A percentile compares a stretch with the other conserved stretches of the same genome.
Evolutionary conservation across 192 early-diverging fungal species (phyloP).

Genomic region (Rhizophagus prolifer): DNA sequence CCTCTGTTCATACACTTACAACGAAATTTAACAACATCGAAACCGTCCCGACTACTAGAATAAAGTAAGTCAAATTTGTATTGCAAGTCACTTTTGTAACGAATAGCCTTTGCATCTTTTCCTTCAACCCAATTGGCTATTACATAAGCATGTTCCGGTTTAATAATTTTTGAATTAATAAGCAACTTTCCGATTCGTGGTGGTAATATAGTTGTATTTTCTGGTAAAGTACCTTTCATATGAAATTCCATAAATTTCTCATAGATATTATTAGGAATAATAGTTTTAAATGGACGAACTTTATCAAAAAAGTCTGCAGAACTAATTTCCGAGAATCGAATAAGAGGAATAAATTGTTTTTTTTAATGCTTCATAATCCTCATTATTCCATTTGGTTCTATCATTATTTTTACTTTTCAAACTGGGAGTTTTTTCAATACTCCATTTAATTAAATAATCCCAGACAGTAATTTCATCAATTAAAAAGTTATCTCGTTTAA

Average conservation of each 20-base stretch:
- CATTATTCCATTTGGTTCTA: conserved; percentile 10
- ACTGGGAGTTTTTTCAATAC: no score
- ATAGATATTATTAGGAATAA: background rate
- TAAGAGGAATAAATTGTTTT: conserved; percentile 8
- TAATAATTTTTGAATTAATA: conserved; percentile 5
- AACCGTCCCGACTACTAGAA: background rate
- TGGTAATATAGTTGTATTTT: background rate
- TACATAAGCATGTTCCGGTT: background rate
- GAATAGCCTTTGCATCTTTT: background rate
- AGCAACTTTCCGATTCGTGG: background rate
- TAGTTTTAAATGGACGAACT: background rate
- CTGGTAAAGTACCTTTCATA: background rate
- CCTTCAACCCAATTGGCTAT: conserved; percentile 1
- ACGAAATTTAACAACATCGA: background rate
- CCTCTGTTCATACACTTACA: no score
- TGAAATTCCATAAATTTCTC: background rate
- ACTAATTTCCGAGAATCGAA: conserved; percentile 7
- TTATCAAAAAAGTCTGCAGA: background rate
- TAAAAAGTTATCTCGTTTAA: background rate
- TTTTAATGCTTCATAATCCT: background rate
- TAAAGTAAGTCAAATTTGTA: conserved; percentile 10
- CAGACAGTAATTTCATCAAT: conserved; percentile 12
- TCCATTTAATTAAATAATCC: background rate
- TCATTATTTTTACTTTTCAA: background rate
- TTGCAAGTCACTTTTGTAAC: background rate